phyloP scores from a whole-genome alignment of 805 yeast species.

The Candida nonsorbophila region DNA sequence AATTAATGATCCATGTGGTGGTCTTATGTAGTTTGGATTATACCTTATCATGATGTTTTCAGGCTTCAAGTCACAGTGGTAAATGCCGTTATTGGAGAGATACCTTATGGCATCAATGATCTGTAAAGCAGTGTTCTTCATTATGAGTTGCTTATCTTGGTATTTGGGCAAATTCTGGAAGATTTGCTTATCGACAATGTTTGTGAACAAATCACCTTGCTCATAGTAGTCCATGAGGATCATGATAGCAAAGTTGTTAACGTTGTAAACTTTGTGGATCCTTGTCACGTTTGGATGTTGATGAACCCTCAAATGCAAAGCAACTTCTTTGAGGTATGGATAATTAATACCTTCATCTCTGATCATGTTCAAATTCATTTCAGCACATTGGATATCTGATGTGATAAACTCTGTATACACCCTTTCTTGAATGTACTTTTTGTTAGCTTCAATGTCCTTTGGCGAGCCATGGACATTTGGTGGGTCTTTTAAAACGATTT shows the following conservation, averaged over 20 bases:
- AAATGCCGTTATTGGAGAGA: conserved; percentile 26
- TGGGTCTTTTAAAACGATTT: conserved; percentile 54
- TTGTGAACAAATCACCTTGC: conserved; percentile 81
- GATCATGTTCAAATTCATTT: conserved; percentile 18
- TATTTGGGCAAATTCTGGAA: conserved; percentile 32
- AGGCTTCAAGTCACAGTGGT: conserved; percentile 39
- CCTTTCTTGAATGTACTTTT: conserved; percentile 21
- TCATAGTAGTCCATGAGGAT: conserved; percentile 82
- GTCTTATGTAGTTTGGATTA: conserved; percentile 20
- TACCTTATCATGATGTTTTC: conserved; percentile 43
- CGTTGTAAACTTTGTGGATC: conserved; percentile 67
- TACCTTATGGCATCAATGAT: conserved; percentile 30
- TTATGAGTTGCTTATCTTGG: conserved; percentile 41
- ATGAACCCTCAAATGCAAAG: conserved; percentile 70
- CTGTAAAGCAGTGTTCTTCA: conserved; percentile 40
- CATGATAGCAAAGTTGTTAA: conserved; percentile 49
- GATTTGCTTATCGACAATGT: conserved; percentile 70
- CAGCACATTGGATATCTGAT: conserved; percentile 7
- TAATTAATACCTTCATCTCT: conserved; percentile 18
- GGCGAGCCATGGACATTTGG: conserved; percentile 20
- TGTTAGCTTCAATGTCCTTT: conserved; percentile 24
- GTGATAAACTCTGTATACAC: conserved; percentile 11
- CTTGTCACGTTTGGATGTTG: conserved; percentile 73
- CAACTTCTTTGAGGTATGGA: conserved; percentile 57
- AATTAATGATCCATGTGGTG: conserved; percentile 11